phyloP scores from a whole-genome alignment of 768 basidiomycete species.

The Favolaschia claudopus region DNA sequence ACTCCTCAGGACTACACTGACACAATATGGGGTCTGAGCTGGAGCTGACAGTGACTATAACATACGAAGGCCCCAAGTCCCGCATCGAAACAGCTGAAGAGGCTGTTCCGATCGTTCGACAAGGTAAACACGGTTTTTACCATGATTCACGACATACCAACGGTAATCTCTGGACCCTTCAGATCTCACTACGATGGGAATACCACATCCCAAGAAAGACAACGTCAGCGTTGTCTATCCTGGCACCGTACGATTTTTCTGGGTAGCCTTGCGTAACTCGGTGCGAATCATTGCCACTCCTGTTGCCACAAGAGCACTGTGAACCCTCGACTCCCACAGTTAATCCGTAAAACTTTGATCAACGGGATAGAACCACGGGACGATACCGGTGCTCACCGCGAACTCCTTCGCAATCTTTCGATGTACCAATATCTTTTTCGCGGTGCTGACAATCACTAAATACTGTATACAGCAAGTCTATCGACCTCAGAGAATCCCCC shows the following conservation, averaged over 20 bases:
- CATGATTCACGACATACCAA: too few species aligned
- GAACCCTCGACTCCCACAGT: background rate
- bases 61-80: constrained; percentile 23
- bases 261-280: constrained; percentile 8
- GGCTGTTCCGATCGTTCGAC: constrained; percentile 36
- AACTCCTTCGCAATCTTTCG: background rate
- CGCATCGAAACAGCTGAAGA: constrained; percentile 19
- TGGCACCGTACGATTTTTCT: constrained; percentile 39
- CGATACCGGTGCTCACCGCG: background rate
- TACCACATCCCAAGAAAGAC: constrained; percentile 47
- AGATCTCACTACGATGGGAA: constrained; percentile 45
- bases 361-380: background rate
- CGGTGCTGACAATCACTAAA: background rate
- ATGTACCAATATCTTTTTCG: background rate
- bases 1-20: background rate
- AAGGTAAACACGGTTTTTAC: constrained; percentile 16
- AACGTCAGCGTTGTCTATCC: constrained; percentile 42
- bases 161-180: background rate
- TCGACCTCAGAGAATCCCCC: background rate
- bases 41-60: constrained; percentile 39
- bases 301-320: too few species aligned
- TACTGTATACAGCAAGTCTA: background rate
- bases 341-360: constrained; percentile 2
- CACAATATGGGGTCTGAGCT: constrained; percentile 21
- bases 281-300: too few species aligned